phyloP scores from a whole-genome alignment of 352 stramenopile species.

The Aphanomyces stellatus region DNA sequence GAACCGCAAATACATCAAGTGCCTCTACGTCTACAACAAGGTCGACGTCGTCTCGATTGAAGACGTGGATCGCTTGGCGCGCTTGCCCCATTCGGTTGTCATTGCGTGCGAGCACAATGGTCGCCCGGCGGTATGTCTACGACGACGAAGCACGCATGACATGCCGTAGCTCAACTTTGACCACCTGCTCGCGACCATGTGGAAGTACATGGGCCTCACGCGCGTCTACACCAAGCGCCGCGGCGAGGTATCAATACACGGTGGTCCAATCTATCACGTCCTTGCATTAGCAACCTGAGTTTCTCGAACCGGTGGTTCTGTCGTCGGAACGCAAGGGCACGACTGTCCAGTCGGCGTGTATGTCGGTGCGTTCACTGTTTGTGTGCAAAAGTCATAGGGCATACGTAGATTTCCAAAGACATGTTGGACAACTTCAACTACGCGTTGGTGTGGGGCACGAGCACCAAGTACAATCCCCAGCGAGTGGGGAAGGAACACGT shows the following conservation, averaged over 20 bases:
- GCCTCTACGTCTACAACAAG: constrained; percentile 99
- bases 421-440: constrained; percentile 97
- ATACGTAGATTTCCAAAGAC: constrained; percentile 77
- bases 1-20: constrained; percentile 99
- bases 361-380: constrained; percentile 48
- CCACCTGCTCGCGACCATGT: constrained; percentile 80
- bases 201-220: constrained; percentile 86
- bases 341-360: constrained; percentile 64
- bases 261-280: neutral
- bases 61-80: constrained; percentile 95
- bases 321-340: constrained; percentile 79
- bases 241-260: constrained; percentile 46
- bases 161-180: constrained; percentile 94
- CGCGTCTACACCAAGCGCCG: constrained; percentile 85
- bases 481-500: constrained; percentile 91
- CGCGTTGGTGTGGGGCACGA: constrained; percentile 96
- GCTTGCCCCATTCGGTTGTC: constrained; percentile 94
- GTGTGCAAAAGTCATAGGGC: neutral
- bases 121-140: constrained; percentile 43
- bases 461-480: constrained; percentile 97
- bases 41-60: constrained; percentile 99
- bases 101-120: constrained; percentile 88
- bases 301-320: constrained; percentile 74
- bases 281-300: constrained; percentile 42
- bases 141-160: neutral